These are phyloP conservation scores for Tricladium varicosporioides DNA, from an alignment of 2,329 filamentous ascomycete species.

Conservation along the genomic window DNA sequence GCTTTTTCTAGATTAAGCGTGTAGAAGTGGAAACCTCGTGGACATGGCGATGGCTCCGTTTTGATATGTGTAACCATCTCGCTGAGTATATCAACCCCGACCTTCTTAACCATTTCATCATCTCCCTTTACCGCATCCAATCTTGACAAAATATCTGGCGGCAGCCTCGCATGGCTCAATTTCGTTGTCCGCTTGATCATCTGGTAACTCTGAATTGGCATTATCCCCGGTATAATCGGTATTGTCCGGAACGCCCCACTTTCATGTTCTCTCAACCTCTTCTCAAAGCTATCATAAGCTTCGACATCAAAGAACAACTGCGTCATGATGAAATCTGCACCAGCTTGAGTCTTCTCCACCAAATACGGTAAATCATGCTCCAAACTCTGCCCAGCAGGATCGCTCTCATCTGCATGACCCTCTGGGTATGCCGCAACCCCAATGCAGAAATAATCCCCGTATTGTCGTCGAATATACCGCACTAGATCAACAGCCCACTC, in stretches of 20 bases:
- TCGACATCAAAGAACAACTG: constrained; percentile 93
- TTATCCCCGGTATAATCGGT: constrained; percentile 88
- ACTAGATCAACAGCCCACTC: constrained; percentile 88
- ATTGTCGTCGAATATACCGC: constrained; percentile 77
- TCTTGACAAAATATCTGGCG: constrained; percentile 65
- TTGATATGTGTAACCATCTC: constrained; percentile 82
- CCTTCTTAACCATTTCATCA: constrained; percentile 76
- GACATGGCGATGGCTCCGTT: constrained; percentile 55
- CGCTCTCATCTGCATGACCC: constrained; percentile 87
- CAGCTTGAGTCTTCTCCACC: constrained; percentile 85
- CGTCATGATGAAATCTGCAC: constrained; percentile 97
- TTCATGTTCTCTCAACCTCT: constrained; percentile 71
- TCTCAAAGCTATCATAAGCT: constrained; percentile 80
- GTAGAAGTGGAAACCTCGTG: constrained; percentile 92
- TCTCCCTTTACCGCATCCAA: constrained; percentile 73
- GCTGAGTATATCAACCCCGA: constrained; percentile 78
- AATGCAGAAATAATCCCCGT: constrained; percentile 95
- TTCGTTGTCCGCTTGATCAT: constrained; percentile 94
- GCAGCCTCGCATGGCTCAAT: constrained; percentile 84
- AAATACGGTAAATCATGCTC: constrained; percentile 86
- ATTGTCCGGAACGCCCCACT: constrained; percentile 84
- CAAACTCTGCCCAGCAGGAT: constrained; percentile 66
- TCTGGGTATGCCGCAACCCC: constrained; percentile 95
- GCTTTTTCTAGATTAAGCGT: constrained; percentile 95
- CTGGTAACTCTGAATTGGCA: constrained; percentile 97